Conservation (phyloP, 129 eudicot genomes). For the Flaveria ramosissima region DNA sequence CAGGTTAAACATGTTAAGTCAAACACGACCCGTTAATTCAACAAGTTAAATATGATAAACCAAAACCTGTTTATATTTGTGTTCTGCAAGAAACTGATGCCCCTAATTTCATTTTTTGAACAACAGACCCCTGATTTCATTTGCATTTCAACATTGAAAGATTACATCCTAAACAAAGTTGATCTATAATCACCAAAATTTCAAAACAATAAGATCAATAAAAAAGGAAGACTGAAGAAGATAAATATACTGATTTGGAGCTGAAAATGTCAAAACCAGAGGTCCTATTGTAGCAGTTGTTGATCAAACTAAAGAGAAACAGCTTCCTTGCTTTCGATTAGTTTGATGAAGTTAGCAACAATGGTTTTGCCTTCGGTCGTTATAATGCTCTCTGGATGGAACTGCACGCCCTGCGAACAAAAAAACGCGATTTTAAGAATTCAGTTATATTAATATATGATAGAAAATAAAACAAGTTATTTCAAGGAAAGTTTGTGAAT, state of each 20-base stretch:
- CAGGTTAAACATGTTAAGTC: too few species aligned
- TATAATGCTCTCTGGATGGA: constrained; percentile 97
- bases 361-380: constrained; percentile 78
- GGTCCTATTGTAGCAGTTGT: constrained; percentile 7
- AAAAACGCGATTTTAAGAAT: not conserved
- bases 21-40: too few species aligned
- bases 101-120: too few species aligned
- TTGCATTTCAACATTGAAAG: not conserved
- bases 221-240: not conserved
- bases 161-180: not conserved
- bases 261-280: constrained; percentile 8
- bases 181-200: constrained; percentile 6
- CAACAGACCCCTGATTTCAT: not conserved
- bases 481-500: not conserved
- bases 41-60: too few species aligned
- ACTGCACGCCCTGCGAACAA: constrained; percentile 83
- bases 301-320: constrained; percentile 32
- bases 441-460: not conserved
- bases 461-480: too few species aligned
- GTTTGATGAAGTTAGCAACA: constrained; percentile 66
- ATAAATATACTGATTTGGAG: not conserved
- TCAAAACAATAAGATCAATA: not conserved
- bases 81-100: too few species aligned
- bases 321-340: constrained; percentile 70
- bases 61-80: too few species aligned